Percentiles rank a stretch among this genome's conserved stretches.
These are phyloP conservation scores for Aspergillus hortae DNA, from an alignment of 2,329 filamentous ascomycete genomes.

Conservation along the genomic window DNA sequence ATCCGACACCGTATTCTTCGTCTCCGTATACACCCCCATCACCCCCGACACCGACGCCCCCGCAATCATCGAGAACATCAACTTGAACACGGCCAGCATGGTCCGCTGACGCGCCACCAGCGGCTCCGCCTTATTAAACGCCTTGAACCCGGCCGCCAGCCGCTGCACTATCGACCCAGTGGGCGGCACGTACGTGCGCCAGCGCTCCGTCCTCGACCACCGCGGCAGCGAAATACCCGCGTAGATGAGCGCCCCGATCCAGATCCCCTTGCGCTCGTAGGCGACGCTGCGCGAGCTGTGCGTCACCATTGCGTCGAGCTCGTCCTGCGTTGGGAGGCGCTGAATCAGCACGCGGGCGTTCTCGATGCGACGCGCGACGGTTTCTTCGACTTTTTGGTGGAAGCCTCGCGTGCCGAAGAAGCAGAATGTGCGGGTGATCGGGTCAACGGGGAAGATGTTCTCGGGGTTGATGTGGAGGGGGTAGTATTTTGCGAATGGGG, in stretches of 20 bases:
- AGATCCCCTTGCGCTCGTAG: constrained; percentile 17
- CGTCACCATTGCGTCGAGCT: constrained; percentile 31
- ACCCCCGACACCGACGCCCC: constrained; percentile 6
- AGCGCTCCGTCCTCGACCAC: no score
- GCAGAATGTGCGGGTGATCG: constrained; percentile 25
- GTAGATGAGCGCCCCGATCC: constrained; percentile 7
- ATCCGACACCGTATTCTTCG: constrained; percentile 14
- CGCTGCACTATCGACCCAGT: constrained; percentile 6
- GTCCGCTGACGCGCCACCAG: neutral
- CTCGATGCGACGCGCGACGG: constrained; percentile 17
- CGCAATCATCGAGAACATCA: constrained; percentile 13
- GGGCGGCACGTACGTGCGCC: constrained; percentile 7
- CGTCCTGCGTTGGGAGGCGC: constrained; percentile 30
- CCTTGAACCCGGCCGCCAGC: constrained; percentile 7
- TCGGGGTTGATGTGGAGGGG: constrained; percentile 20
- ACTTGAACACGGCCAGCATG: constrained; percentile 6
- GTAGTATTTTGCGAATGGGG: constrained; percentile 6
- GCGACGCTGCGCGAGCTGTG: constrained; percentile 19
- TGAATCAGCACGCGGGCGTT: constrained; percentile 19
- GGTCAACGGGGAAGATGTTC: constrained; percentile 20
- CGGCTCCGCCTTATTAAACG: constrained; percentile 6
- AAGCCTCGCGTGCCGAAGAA: constrained; percentile 17
- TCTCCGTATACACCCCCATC: constrained; percentile 12
- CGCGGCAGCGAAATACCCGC: neutral
- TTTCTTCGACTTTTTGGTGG: neutral